Conservation (phyloP, 306 rosid species). For the Quercus gilva region DNA sequence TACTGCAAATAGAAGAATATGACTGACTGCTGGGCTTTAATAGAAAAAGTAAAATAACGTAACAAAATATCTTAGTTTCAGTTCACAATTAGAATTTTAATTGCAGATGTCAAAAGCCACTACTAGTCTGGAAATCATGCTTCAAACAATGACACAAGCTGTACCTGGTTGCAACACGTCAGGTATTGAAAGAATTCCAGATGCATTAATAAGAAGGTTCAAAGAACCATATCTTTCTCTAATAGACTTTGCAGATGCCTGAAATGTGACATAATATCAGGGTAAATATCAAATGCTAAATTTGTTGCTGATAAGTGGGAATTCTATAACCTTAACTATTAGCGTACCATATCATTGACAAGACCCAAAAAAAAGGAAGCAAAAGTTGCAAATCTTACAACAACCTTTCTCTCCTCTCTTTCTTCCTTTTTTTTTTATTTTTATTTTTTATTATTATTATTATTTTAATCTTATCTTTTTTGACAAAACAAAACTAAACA, state of each 20-base stretch:
- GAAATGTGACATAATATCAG: constrained; percentile 25
- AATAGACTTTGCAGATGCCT: constrained; percentile 77
- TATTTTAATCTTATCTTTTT: too few species aligned
- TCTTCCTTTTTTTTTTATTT: too few species aligned
- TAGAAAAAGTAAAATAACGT: not conserved
- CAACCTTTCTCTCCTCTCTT: too few species aligned
- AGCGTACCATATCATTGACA: not conserved
- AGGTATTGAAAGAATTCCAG: constrained; percentile 91
- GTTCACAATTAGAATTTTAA: not conserved
- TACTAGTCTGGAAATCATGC: not conserved
- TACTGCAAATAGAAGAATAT: constrained; percentile 28
- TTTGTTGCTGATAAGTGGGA: not conserved
- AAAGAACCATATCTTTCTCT: constrained; percentile 66
- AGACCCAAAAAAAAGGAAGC: not conserved
- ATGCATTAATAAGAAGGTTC: constrained; percentile 85
- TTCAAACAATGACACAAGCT: constrained; percentile 13
- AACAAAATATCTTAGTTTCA: not conserved
- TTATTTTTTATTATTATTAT: too few species aligned
- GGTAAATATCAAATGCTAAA: not conserved
- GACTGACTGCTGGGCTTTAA: constrained; percentile 15
- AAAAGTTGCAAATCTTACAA: too few species aligned
- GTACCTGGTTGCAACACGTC: constrained; percentile 78
- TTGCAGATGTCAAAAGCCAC: not conserved
- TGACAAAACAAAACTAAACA: too few species aligned
- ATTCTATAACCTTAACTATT: not conserved